Percentiles rank a stretch among this genome's conserved stretches.
phyloP scores from a whole-genome alignment of 192 early-diverging fungal genomes.

The Entomortierella lignicola region DNA sequence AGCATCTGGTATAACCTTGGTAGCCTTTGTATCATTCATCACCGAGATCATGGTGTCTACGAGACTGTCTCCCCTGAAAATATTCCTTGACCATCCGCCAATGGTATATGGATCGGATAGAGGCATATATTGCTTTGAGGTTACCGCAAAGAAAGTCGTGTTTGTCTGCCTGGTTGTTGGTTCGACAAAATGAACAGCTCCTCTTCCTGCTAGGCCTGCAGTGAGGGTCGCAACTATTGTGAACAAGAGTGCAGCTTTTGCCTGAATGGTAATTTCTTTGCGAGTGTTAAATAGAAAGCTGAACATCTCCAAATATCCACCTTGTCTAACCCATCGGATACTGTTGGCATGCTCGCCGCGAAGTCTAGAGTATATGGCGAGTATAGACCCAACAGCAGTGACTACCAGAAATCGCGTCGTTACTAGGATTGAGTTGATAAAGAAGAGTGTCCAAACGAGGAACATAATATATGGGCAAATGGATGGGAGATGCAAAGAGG shows the following conservation, averaged over 20 bases:
- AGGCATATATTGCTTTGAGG: neutral
- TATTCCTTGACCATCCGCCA: neutral
- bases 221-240: neutral
- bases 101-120: neutral
- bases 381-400: neutral
- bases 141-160: neutral
- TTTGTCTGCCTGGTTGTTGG: neutral
- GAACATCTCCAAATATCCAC: conserved; percentile 1
- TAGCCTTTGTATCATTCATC: neutral
- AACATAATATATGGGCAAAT: no score
- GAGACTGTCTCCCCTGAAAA: neutral
- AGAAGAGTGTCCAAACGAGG: no score
- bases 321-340: neutral
- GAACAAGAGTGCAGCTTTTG: neutral
- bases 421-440: no score
- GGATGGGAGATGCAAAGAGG: no score
- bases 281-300: neutral
- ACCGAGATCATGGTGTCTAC: neutral
- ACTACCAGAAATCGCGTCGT: no score
- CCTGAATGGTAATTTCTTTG: neutral
- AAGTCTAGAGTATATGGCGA: conserved; percentile 1
- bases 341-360: neutral
- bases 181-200: neutral
- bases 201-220: neutral
- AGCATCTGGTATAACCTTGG: neutral